phyloP scores from a whole-genome alignment of 2,329 filamentous ascomycete genomes.

The Fusarium udum region DNA sequence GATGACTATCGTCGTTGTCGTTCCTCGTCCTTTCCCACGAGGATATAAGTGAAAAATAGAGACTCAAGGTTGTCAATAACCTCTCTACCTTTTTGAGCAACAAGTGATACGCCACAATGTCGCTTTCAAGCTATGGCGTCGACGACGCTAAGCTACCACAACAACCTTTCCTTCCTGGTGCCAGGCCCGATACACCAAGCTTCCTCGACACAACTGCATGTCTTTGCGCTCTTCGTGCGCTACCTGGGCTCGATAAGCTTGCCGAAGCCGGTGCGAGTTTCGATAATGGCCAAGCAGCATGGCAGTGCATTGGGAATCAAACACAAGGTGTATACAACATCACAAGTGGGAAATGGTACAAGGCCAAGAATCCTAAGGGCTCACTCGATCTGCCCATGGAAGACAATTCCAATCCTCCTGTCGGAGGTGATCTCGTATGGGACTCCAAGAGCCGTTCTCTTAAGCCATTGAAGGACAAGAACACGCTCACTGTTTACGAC shows the following conservation, averaged over 20 bases:
- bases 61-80: not conserved
- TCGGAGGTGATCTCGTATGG: conserved; percentile 45
- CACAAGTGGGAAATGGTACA: conserved; percentile 55
- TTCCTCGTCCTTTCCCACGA: not conserved
- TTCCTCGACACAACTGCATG: conserved; percentile 54
- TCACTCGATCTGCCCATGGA: conserved; percentile 43
- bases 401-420: conserved; percentile 51
- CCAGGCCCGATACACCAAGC: conserved; percentile 44
- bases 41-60: not conserved
- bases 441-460: conserved; percentile 39
- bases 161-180: conserved; percentile 51
- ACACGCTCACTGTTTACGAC: conserved; percentile 48
- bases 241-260: conserved; percentile 21
- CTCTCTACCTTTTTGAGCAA: not conserved
- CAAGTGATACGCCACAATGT: conserved; percentile 23
- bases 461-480: conserved; percentile 38
- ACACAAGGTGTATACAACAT: conserved; percentile 50
- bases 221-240: conserved; percentile 48
- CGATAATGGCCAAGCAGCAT: conserved; percentile 40
- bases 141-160: conserved; percentile 45
- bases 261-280: conserved; percentile 8
- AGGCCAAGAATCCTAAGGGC: conserved; percentile 42
- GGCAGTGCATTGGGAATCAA: conserved; percentile 58
- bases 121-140: conserved; percentile 24
- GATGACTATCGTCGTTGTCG: not conserved